Evolutionary conservation across 208 protist genomes (phyloP).

Genomic region (Vickermania ingenoplastis): DNA sequence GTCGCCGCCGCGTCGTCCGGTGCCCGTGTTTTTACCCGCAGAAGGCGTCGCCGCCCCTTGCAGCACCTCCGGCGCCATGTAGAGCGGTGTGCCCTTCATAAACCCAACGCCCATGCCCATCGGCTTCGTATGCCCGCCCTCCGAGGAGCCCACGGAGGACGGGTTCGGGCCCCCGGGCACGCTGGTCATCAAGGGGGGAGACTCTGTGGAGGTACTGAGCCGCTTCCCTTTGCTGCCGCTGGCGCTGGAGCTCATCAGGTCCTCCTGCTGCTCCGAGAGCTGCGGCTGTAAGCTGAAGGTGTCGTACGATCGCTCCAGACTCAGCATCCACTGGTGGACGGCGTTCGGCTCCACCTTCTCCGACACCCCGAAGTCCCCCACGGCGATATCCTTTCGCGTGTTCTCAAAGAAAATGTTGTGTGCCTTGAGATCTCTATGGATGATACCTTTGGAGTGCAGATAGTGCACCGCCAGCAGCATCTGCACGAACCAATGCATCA

Average conservation of each 20-base stretch:
- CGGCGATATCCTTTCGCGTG: conserved; percentile 34
- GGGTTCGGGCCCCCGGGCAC: neutral
- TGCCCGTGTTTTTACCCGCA: neutral
- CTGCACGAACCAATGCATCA: conserved; percentile 81
- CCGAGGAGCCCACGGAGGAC: neutral
- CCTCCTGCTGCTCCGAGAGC: neutral
- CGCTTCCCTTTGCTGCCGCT: neutral
- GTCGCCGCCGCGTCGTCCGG: neutral
- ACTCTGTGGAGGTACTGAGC: neutral
- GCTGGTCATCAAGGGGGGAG: neutral
- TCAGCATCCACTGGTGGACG: conserved; percentile 8
- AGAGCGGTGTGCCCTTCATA: conserved; percentile 92
- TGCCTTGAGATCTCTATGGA: conserved; percentile 87
- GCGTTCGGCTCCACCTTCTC: conserved; percentile 55
- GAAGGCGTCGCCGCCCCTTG: conserved; percentile 40
- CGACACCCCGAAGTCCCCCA: conserved; percentile 86
- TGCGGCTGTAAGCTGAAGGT: neutral
- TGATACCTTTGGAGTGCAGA: conserved; percentile 58
- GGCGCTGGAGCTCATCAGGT: neutral
- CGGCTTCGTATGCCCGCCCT: conserved; percentile 14
- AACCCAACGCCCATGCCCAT: too few relatives aligned
- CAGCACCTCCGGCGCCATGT: conserved; percentile 91
- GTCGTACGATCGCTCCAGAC: neutral
- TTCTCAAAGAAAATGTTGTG: conserved; percentile 85
- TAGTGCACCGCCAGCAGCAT: conserved; percentile 77